Evolutionary conservation across 2,329 filamentous ascomycete genomes (phyloP), one percentile per base, ranked within the genome.

Genomic region (Nakataea oryzae): DNA sequence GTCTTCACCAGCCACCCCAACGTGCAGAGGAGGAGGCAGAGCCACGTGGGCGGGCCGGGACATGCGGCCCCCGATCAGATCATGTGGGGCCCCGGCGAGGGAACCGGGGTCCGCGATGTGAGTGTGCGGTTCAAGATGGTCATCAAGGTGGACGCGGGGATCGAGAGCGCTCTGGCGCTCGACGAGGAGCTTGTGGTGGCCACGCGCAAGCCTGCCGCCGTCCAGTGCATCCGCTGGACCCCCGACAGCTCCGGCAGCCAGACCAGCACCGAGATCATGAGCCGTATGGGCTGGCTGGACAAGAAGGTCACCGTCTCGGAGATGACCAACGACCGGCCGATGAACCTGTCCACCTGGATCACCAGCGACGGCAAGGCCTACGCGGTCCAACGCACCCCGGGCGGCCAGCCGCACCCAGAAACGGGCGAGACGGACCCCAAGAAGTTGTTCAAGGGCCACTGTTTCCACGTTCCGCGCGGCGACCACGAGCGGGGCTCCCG

Each of bases 91-190:
- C 85, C 89, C 1, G 93, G 93, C 41, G 95, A 97, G 73, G 90
- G 90, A 12, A 83, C 83, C 59, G 91, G 91, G 3, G 87, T 96
- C 60, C 85, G 86, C 61, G 95, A 99, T 74, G 86, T 96, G 62
- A 96, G 89, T 69, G 82, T 99, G 59, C 89, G 91, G 13, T 99
- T 99, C 74, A 86, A 93, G 63, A 96, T 97, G 90, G 93, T 96
- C 17, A 97, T 99, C 70, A 96, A 96, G 72, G 91, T 99, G 24
- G 95, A 99, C 74, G 95, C 95, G 3, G 95, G 95, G 2, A 97
- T 99, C 68, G 87, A 87, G 67, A 90, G 87, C 69, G 91, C 90
- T 13, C 77, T 97, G 62, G 93, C 95, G 2, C 81, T 97, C 27
- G 95, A 97, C 67, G 91, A 96, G 62, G 95, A 97, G 73, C 79